Evolutionary conservation across 495 filamentous ascomycete genomes (phyloP).

Genomic region (Parmelia sp.): DNA sequence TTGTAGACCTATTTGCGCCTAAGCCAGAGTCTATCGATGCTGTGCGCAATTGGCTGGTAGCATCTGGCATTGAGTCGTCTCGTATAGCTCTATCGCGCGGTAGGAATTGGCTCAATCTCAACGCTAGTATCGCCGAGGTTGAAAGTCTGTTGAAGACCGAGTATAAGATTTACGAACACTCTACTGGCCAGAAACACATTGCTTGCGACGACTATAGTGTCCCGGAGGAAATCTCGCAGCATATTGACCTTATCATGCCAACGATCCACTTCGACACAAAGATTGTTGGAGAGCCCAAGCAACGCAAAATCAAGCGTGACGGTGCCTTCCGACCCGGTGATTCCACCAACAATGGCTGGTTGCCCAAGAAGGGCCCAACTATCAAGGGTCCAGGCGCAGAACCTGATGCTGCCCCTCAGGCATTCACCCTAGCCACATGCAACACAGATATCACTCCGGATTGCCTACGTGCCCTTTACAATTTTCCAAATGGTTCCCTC

Average conservation of each 20-base stretch:
- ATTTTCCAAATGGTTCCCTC: constrained; percentile 36
- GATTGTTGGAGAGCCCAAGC: constrained; percentile 16
- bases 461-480: constrained; percentile 49
- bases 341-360: constrained; percentile 20
- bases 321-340: constrained; percentile 21
- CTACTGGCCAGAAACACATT: constrained; percentile 39
- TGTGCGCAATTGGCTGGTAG: constrained; percentile 46
- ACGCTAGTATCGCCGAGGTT: constrained; percentile 45
- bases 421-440: constrained; percentile 34
- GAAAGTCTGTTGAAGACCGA: constrained; percentile 53
- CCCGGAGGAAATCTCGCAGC: constrained; percentile 42
- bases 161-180: constrained; percentile 53
- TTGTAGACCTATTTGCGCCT: constrained; percentile 44
- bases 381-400: constrained; percentile 4
- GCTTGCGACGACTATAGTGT: constrained; percentile 52
- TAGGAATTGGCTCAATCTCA: constrained; percentile 43
- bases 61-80: constrained; percentile 41
- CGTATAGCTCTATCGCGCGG: constrained; percentile 45
- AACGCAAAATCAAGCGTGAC: constrained; percentile 8
- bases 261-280: constrained; percentile 32
- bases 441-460: constrained; percentile 44
- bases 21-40: constrained; percentile 34
- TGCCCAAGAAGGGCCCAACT: constrained; percentile 30
- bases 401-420: constrained; percentile 21
- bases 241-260: constrained; percentile 56